Base-by-base conservation (phyloP, 2,329 filamentous ascomycete genomes). In the Zasmidium citrigriseum region DNA sequence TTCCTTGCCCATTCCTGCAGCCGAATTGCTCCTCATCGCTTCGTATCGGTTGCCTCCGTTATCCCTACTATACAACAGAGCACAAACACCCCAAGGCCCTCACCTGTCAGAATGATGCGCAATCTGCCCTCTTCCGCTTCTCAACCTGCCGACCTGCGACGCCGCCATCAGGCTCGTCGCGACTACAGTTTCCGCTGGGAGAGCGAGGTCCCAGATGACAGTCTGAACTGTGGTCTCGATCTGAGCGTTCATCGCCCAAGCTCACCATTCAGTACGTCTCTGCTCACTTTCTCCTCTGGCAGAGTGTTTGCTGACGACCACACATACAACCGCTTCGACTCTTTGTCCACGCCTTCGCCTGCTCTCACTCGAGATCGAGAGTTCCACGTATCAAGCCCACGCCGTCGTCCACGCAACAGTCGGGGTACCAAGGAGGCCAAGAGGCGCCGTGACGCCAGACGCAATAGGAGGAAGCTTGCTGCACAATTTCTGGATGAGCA, bases 371-470 rank as follows among this genome's bases (percentile, higher is more conserved):
- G 59, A 21, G 63, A 63, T n/a, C 49, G 61, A 21, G 57, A 60
- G 21, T 51, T 58, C 46, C 46, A 61, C 10, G 46, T 55, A 3
- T 51, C 62, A 12, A 53, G 49, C 14, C 52, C 57, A 18, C 58
- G 58, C 29, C 68, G 65, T 27, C 67, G 69, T 12, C 57, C 58
- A 18, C 67, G 69, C 18, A 63, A 70, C 54, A 67, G 64, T 41
- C 60, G 69, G 20, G 66, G 64, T 20, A 69, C 68, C 11, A 69
- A 67, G 53, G 69, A 70, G 44, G 68, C 65, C 24, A 71, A 69
- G 52, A 65, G 63, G 52, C 67, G 70, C n/a, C 68, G 69, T 47
- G 68, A 70, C 52, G 61, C 63, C 21, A 64, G 68, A 55, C 64
- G 67, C 3, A 65, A 66, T 53, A 61, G 56, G 44, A 64, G 64